Base-by-base conservation (phyloP, 805 yeast genomes). In the Cyberlindnera americana region DNA sequence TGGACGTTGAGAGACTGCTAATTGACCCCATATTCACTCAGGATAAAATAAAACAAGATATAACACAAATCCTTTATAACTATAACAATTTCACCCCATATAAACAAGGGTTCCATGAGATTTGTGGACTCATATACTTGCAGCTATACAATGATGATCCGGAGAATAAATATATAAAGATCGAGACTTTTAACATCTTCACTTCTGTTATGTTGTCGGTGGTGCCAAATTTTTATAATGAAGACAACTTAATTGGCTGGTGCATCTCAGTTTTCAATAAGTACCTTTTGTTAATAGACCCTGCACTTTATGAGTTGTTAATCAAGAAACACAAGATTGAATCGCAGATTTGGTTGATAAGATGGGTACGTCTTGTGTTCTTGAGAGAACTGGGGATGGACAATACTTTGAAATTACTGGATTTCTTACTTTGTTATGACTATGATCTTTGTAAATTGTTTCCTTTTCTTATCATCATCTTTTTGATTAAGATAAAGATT, bases 61-160 rank as follows among this genome's bases (percentile, higher is more conserved):
- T 56, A n/a, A 41, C 41, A 1, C 43, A 53, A 40, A 54, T 56
- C 14, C 27, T 56, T 8, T 56, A 45, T 46, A 56, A 52, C 29
- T 55, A 53, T 33, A 35, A 53, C 38, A 48, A 29, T 15, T 52
- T 50, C 34, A 47, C 55, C 0, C 49, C 57, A 1, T 69, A 69
- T 37, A 70, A 73, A 46, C 80, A 74, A 50, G 80, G 80, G 0
- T 62, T 68, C 41, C 80, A 74, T 54, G 80, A 74, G 50, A 66
- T 74, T 15, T 53, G 72, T 44, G 77, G 78, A 5, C 46, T 74
- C 38, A 57, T 74, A 4, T 73, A 68, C 50, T 53, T 68, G 25
- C 62, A 68, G 41, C 47, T 73, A 14, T 49, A 57, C 42, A 48
- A 51, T 7, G 78, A 73, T 44, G 55, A 54, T 60, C 25, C 53